phyloP scores from a whole-genome alignment of 2,329 filamentous ascomycete genomes.

The Fusarium denticulatum region DNA sequence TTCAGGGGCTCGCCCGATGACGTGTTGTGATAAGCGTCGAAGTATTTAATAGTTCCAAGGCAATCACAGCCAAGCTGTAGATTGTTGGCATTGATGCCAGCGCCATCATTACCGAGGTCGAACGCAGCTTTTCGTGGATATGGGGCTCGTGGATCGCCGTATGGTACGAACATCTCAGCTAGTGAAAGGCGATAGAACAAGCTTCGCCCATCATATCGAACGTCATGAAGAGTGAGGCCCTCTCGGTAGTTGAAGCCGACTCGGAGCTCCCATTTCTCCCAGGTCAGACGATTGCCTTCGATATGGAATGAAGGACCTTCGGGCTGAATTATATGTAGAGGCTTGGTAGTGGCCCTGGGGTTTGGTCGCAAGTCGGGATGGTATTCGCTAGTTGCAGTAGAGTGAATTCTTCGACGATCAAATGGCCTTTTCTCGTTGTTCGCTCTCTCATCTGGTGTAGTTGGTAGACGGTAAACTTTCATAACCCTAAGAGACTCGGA shows the following conservation, averaged over 20 bases:
- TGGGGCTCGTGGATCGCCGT: slow-evolving; percentile 62
- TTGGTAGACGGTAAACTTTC: slow-evolving; percentile 58
- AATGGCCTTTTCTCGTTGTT: slow-evolving; percentile 48
- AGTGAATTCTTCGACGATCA: slow-evolving; percentile 54
- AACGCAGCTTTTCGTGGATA: slow-evolving; percentile 74
- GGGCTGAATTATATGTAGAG: slow-evolving; percentile 46
- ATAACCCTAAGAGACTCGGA: slow-evolving; percentile 57
- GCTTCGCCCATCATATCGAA: slow-evolving; percentile 71
- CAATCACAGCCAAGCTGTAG: slow-evolving; percentile 71
- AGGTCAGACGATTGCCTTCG: slow-evolving; percentile 55
- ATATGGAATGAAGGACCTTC: slow-evolving; percentile 53
- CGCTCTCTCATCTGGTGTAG: slow-evolving; percentile 44
- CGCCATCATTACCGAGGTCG: slow-evolving; percentile 74
- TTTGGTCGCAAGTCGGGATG: slow-evolving; percentile 43
- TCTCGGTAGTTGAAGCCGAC: slow-evolving; percentile 76
- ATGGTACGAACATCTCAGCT: slow-evolving; percentile 74
- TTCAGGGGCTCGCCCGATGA: slow-evolving; percentile 45
- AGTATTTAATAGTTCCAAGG: slow-evolving; percentile 61
- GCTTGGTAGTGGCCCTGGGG: slow-evolving; percentile 44
- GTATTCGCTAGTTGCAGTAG: slow-evolving; percentile 54
- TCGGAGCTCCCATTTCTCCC: slow-evolving; percentile 74
- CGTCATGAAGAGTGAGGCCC: slow-evolving; percentile 73
- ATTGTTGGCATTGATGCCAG: slow-evolving; percentile 73
- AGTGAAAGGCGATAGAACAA: slow-evolving; percentile 72
- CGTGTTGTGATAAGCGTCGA: slow-evolving; percentile 48